A percentile compares a stretch with the other conserved stretches of the same genome.
Conservation (phyloP, 1,284 basidiomycete genomes). For the Sphagnurus paluster region DNA sequence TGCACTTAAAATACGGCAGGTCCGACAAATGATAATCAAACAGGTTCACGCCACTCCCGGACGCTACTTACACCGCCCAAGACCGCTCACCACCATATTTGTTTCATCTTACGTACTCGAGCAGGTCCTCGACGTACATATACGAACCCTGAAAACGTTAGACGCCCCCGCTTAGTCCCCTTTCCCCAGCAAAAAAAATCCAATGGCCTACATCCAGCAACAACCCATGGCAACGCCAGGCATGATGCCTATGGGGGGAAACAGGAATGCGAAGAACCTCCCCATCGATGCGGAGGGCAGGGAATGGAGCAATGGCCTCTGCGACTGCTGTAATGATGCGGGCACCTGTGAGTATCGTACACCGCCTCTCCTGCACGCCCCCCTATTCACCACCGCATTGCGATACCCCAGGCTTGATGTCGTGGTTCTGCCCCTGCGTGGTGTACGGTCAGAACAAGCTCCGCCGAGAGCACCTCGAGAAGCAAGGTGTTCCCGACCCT, state of each 20-base stretch:
- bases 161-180: too few relatives aligned
- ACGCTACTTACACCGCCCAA: too few relatives aligned
- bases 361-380: background rate
- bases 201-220: constrained; percentile 10
- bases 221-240: constrained; percentile 25
- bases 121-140: too few relatives aligned
- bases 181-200: too few relatives aligned
- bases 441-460: constrained; percentile 34
- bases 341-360: constrained; percentile 37
- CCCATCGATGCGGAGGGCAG: constrained; percentile 39
- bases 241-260: constrained; percentile 34
- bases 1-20: too few relatives aligned
- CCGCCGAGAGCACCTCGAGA: constrained; percentile 29
- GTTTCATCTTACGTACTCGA: too few relatives aligned
- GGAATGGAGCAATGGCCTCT: constrained; percentile 47
- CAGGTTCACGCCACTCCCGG: too few relatives aligned
- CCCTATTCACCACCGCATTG: background rate
- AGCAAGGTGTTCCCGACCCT: constrained; percentile 30
- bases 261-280: constrained; percentile 42
- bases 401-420: constrained; percentile 22
- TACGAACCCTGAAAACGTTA: too few relatives aligned
- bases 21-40: too few relatives aligned
- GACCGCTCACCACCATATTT: too few relatives aligned
- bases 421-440: constrained; percentile 41
- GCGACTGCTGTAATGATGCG: constrained; percentile 34